Percentiles rank a stretch among this genome's conserved stretches.
Evolutionary conservation across 2,329 filamentous ascomycete species (phyloP).

Genomic region (Parafenestella ontariensis): DNA sequence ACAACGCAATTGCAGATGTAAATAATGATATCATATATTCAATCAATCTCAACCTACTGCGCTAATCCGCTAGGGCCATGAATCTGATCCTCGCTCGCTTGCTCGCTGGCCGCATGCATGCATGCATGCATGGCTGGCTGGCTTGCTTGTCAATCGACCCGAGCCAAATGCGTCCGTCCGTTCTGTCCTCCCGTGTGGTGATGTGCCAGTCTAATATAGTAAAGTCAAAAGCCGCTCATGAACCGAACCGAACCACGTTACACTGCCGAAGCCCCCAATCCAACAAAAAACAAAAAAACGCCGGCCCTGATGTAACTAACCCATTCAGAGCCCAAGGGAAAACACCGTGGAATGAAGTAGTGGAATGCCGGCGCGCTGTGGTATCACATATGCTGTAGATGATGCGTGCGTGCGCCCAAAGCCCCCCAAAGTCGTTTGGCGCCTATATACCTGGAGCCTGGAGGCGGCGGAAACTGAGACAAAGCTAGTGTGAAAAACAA

Average conservation of each 20-base stretch:
- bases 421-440: not conserved
- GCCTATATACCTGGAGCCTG: not conserved
- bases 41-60: too few relatives aligned
- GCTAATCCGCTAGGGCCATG: too few relatives aligned
- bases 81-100: too few relatives aligned
- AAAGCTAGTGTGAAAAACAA: not conserved
- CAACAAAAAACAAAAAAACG: not conserved
- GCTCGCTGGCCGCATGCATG: too few relatives aligned
- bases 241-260: not conserved
- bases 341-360: not conserved
- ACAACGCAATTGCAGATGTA: too few relatives aligned
- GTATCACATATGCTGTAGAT: slow-evolving; percentile 34
- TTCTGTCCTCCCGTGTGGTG: too few relatives aligned
- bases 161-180: too few relatives aligned
- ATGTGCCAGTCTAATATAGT: not conserved
- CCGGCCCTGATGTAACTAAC: not conserved
- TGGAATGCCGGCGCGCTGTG: slow-evolving; percentile 5
- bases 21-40: slow-evolving; percentile 1
- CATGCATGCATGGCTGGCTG: too few relatives aligned
- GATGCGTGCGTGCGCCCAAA: slow-evolving; percentile 12
- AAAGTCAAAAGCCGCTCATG: not conserved
- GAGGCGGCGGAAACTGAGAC: not conserved
- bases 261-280: too few relatives aligned
- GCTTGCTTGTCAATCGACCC: too few relatives aligned
- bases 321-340: not conserved